These are phyloP conservation scores for Neonothopanus nambi DNA, from an alignment of 1,284 basidiomycete genomes.

Conservation along the genomic window DNA sequence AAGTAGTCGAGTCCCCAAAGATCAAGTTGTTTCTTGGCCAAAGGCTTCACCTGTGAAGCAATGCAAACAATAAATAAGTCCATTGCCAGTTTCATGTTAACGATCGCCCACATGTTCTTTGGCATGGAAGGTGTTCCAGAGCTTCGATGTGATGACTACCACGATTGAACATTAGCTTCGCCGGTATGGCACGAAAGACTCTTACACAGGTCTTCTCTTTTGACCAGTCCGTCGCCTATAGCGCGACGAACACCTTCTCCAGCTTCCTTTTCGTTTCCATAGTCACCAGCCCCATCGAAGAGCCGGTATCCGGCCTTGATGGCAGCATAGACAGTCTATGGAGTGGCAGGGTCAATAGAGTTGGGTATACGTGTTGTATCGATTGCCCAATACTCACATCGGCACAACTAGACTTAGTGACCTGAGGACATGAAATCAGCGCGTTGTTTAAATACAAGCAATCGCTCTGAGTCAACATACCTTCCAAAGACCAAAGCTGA, in stretches of 20 bases:
- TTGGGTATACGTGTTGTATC: not conserved
- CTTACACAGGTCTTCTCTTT: conserved; percentile 77
- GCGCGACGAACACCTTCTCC: conserved; percentile 75
- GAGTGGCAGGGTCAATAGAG: not conserved
- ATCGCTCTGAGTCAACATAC: conserved; percentile 26
- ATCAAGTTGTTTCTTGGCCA: conserved; percentile 62
- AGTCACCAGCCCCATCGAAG: conserved; percentile 81
- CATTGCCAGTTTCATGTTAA: not conserved
- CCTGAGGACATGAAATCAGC: conserved; percentile 36
- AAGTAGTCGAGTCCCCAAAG: conserved; percentile 83
- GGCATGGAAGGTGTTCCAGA: conserved; percentile 84
- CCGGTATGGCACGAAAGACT: conserved; percentile 22
- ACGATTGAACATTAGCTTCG: not conserved
- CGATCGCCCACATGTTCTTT: conserved; percentile 57
- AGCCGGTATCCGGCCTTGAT: conserved; percentile 80
- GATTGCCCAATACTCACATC: conserved; percentile 44
- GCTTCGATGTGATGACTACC: conserved; percentile 71
- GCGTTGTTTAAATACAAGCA: not conserved
- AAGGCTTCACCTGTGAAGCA: conserved; percentile 44
- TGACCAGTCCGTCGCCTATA: conserved; percentile 72
- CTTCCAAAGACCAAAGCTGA: conserved; percentile 74
- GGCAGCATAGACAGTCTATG: conserved; percentile 64
- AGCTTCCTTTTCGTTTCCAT: conserved; percentile 88
- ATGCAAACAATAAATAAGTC: not conserved
- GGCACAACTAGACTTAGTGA: conserved; percentile 57